phyloP scores from a whole-genome alignment of 345 rosid species.

The Arabidopsis arenosa region DNA sequence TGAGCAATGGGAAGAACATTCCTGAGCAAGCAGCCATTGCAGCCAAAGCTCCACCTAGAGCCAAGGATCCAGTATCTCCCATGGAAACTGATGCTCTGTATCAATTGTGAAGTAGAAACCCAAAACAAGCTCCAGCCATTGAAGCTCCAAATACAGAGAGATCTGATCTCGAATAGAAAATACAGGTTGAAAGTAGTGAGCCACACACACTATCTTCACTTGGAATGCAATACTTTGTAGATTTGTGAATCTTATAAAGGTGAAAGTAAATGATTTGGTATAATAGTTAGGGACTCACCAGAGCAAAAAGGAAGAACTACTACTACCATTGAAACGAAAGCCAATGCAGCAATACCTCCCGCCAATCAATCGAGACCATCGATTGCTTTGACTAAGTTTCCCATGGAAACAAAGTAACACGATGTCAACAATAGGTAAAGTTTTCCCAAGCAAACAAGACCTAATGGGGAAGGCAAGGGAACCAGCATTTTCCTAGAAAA shows the following conservation, averaged over 20 bases:
- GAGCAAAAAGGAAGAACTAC: slow-evolving; percentile 91
- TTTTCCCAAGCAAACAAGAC: slow-evolving; percentile 78
- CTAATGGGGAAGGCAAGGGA: slow-evolving; percentile 85
- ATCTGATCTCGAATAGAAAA: slow-evolving; percentile 50
- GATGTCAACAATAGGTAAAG: slow-evolving; percentile 70
- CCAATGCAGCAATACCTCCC: slow-evolving; percentile 84
- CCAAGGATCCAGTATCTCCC: slow-evolving; percentile 89
- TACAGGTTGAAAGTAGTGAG: not conserved
- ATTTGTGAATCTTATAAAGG: not conserved
- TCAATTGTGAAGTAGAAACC: slow-evolving; percentile 85
- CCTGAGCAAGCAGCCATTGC: slow-evolving; percentile 97
- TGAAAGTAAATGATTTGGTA: no score
- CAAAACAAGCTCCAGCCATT: slow-evolving; percentile 96
- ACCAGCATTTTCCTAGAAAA: slow-evolving; percentile 79
- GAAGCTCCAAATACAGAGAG: slow-evolving; percentile 88
- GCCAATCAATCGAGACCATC: slow-evolving; percentile 91
- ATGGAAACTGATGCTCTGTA: slow-evolving; percentile 81
- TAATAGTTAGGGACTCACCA: slow-evolving; percentile 54
- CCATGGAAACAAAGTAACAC: slow-evolving; percentile 84
- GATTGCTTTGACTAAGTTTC: slow-evolving; percentile 70
- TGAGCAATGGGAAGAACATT: slow-evolving; percentile 87
- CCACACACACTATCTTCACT: slow-evolving; percentile 16
- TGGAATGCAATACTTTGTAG: not conserved
- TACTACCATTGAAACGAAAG: slow-evolving; percentile 84
- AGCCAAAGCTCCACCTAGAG: slow-evolving; percentile 90